Conservation (phyloP, 306 rosid genomes). For the Cicer pinnatifidum region DNA sequence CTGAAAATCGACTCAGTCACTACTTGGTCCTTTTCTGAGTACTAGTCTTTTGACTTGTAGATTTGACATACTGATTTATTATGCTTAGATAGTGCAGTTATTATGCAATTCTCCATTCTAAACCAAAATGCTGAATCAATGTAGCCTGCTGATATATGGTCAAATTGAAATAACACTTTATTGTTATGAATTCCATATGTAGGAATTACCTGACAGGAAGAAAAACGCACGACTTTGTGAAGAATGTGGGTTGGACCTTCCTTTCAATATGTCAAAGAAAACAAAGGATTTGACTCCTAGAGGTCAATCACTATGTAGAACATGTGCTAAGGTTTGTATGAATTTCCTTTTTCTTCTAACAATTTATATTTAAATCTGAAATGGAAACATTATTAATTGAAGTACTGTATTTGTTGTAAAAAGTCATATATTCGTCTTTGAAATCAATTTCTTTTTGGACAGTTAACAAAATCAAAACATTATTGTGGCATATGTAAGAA, state of each 20-base stretch:
- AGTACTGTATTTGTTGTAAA: slow-evolving; percentile 27
- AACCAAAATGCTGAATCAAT: slow-evolving; percentile 15
- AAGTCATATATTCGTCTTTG: slow-evolving; percentile 34
- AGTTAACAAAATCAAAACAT: slow-evolving; percentile 82
- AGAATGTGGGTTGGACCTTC: slow-evolving; percentile 67
- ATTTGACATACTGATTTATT: slow-evolving; percentile 22
- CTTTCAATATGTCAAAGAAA: slow-evolving; percentile 65
- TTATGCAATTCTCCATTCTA: slow-evolving; percentile 9
- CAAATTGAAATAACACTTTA: slow-evolving; percentile 27
- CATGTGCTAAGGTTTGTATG: slow-evolving; percentile 78
- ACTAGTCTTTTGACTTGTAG: slow-evolving; percentile 1
- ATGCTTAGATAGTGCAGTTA: slow-evolving; percentile 35
- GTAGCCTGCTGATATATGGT: slow-evolving; percentile 10
- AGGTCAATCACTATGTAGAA: slow-evolving; percentile 68
- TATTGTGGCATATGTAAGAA: slow-evolving; percentile 94
- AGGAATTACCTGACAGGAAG: slow-evolving; percentile 58
- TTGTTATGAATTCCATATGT: slow-evolving; percentile 43
- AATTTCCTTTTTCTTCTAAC: slow-evolving; percentile 42
- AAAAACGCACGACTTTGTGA: slow-evolving; percentile 62
- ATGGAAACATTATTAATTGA: slow-evolving; percentile 37
- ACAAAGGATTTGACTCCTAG: slow-evolving; percentile 54
- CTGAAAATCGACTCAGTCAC: slow-evolving; percentile 20
- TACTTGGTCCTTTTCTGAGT: slow-evolving; percentile 27
- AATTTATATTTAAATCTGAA: slow-evolving; percentile 27
- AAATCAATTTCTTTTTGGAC: slow-evolving; percentile 42